Conservation (phyloP, 257 asterid species). For the Agastache rugosa region DNA sequence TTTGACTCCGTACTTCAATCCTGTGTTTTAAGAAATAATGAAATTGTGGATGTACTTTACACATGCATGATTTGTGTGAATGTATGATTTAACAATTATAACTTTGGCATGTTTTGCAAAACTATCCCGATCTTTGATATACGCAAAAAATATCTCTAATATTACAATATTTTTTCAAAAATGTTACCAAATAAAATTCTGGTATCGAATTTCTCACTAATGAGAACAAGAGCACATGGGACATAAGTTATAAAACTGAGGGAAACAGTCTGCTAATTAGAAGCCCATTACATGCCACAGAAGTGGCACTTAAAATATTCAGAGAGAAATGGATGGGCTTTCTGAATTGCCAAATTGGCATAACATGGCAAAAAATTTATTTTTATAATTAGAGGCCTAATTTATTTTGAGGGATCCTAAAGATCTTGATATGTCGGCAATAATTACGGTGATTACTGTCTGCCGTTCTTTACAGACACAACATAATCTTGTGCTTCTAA, state of each 20-base stretch:
- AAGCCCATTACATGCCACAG: constrained; percentile 43
- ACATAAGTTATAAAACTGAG: constrained; percentile 5
- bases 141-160: no score
- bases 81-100: no score
- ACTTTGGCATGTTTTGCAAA: neutral
- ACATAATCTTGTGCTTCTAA: constrained; percentile 41
- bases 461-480: constrained; percentile 43
- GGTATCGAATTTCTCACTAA: neutral
- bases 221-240: constrained; percentile 46
- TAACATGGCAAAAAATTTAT: constrained; percentile 21
- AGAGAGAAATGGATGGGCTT: constrained; percentile 36
- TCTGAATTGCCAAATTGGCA: constrained; percentile 12
- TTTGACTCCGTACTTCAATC: neutral
- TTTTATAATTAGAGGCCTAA: constrained; percentile 1
- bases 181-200: no score
- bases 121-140: no score
- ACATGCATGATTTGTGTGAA: neutral
- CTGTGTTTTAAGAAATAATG: neutral
- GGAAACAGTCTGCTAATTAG: constrained; percentile 32
- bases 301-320: constrained; percentile 31
- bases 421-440: constrained; percentile 58
- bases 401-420: constrained; percentile 27
- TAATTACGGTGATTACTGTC: constrained; percentile 47
- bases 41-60: neutral
- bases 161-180: no score